Percentiles rank a stretch among this genome's conserved stretches.
These are phyloP conservation scores for Allomyces macrogynus DNA, from an alignment of 192 early-diverging fungal species.

Conservation along the genomic window DNA sequence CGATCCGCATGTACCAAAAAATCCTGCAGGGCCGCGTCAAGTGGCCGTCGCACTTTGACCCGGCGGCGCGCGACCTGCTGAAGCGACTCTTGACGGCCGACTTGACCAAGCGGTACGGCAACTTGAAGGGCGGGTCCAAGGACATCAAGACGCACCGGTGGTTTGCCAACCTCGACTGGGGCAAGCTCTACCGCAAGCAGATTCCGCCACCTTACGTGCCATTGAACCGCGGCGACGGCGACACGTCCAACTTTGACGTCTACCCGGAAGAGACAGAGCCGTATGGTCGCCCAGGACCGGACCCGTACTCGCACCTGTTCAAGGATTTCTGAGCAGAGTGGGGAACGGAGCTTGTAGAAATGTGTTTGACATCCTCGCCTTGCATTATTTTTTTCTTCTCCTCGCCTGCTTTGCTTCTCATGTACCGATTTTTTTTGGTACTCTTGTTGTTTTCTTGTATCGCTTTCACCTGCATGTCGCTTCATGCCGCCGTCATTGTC, in stretches of 20 bases:
- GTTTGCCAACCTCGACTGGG: slow-evolving; percentile 45
- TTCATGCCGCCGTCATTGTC: no score
- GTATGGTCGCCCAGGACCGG: no score
- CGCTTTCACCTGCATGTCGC: no score
- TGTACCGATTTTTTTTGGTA: no score
- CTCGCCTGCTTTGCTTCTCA: no score
- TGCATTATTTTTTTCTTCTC: no score
- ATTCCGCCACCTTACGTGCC: slow-evolving; percentile 36
- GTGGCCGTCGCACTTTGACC: slow-evolving; percentile 54
- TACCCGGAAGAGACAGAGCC: no score
- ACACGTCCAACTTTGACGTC: slow-evolving; percentile 7
- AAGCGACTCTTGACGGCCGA: slow-evolving; percentile 48
- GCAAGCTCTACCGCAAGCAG: slow-evolving; percentile 23
- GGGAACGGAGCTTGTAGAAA: no score
- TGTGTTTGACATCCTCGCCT: no score
- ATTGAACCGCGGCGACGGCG: slow-evolving; percentile 25
- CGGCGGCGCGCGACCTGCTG: slow-evolving; percentile 49
- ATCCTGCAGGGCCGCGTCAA: slow-evolving; percentile 45
- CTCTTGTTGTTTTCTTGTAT: no score
- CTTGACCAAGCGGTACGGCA: slow-evolving; percentile 57
- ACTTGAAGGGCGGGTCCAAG: slow-evolving; percentile 43
- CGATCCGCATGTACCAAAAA: slow-evolving; percentile 52
- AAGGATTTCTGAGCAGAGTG: no score
- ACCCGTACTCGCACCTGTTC: no score
- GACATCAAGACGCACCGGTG: slow-evolving; percentile 46